Conservation (phyloP, 805 yeast genomes). For the Starmerella apis region DNA sequence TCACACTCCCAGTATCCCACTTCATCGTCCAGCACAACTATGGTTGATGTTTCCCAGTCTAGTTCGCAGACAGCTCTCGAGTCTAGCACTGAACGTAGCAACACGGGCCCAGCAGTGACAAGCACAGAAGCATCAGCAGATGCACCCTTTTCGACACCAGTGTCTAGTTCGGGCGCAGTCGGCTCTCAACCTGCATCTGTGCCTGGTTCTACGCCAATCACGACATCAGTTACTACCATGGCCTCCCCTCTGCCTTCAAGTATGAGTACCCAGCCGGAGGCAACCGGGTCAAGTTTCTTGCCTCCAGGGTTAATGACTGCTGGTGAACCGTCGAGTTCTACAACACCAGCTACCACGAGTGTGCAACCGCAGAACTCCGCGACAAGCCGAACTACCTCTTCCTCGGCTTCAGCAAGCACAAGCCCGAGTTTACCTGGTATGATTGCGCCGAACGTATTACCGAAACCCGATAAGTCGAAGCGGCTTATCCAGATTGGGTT, state of each 20-base stretch:
- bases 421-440: slow-evolving; percentile 45
- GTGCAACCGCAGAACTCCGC: slow-evolving; percentile 6
- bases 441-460: slow-evolving; percentile 51
- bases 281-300: slow-evolving; percentile 34
- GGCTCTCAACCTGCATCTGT: background rate
- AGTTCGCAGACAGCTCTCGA: background rate
- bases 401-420: slow-evolving; percentile 5
- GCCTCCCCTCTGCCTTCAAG: background rate
- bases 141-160: no score
- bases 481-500: slow-evolving; percentile 66
- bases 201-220: background rate
- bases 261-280: background rate
- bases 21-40: background rate
- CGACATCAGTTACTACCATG: background rate
- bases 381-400: background rate
- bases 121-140: background rate
- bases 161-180: background rate
- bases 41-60: background rate
- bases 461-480: slow-evolving; percentile 29
- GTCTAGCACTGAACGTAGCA: background rate
- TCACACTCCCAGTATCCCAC: background rate
- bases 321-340: slow-evolving; percentile 23
- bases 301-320: slow-evolving; percentile 39
- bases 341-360: slow-evolving; percentile 23
- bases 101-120: background rate